phyloP scores from a whole-genome alignment of 176 grass and related monocot species.

The Cenchrus fungigraminus region DNA sequence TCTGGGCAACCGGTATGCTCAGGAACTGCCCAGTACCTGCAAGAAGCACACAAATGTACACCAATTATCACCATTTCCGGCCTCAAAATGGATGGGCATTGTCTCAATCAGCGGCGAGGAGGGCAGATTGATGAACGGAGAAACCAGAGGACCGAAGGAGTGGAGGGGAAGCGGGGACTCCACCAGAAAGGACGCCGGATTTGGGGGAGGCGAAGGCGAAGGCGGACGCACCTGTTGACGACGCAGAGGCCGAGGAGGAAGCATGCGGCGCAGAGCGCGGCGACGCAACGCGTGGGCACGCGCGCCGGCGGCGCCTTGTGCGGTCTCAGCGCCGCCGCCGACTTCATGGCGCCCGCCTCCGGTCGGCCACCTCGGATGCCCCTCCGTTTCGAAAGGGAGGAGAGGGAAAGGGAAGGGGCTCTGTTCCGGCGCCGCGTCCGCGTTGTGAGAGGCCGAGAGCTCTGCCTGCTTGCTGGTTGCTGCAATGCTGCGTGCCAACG shows the following conservation, averaged over 20 bases:
- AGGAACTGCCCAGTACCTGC: slow-evolving; percentile 58
- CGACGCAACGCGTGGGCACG: slow-evolving; percentile 49
- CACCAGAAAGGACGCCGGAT: neutral
- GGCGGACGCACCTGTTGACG: slow-evolving; percentile 54
- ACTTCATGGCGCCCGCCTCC: slow-evolving; percentile 6
- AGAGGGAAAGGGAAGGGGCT: slow-evolving; percentile 30
- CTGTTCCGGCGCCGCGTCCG: slow-evolving; percentile 9
- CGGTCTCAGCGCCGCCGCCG: slow-evolving; percentile 44
- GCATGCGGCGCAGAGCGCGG: slow-evolving; percentile 60
- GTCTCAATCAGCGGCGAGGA: neutral
- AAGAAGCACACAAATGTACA: neutral
- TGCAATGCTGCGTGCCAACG: neutral
- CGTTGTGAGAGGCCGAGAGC: neutral
- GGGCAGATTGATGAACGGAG: neutral
- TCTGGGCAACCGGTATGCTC: slow-evolving; percentile 47
- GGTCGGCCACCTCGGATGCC: neutral
- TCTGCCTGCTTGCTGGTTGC: neutral
- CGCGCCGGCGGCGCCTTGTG: slow-evolving; percentile 52
- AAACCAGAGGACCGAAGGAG: neutral
- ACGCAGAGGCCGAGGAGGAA: slow-evolving; percentile 62
- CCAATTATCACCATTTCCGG: slow-evolving; percentile 2
- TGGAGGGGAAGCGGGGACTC: neutral
- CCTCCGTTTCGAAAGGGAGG: slow-evolving; percentile 40
- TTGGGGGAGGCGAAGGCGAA: neutral
- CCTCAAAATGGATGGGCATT: slow-evolving; percentile 37